A percentile compares a stretch with the other conserved stretches of the same genome.
Conservation (phyloP, 2,329 filamentous ascomycete genomes). For the Ophiostoma australiae region DNA sequence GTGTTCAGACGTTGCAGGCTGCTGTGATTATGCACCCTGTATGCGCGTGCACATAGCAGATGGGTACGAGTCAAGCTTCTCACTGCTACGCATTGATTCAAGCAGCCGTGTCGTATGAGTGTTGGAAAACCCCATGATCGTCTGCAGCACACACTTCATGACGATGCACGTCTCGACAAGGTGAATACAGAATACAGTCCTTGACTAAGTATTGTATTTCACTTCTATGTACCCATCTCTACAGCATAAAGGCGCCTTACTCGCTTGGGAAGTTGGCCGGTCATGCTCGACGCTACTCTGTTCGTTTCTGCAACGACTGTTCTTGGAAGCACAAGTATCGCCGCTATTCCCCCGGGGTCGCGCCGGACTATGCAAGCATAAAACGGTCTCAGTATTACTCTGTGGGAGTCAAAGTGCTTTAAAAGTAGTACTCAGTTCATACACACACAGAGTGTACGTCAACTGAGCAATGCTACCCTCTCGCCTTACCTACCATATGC, state of each 20-base stretch:
- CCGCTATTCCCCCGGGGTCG: constrained; percentile 4
- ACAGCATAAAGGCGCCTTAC: not conserved
- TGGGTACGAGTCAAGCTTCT: not conserved
- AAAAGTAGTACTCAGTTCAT: not conserved
- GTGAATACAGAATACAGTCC: too few species aligned
- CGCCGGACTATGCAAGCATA: not conserved
- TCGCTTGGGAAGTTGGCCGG: constrained; percentile 2
- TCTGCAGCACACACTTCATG: too few species aligned
- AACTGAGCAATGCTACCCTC: not conserved
- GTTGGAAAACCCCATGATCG: too few species aligned
- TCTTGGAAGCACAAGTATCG: constrained; percentile 1
- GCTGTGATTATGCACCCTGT: too few species aligned
- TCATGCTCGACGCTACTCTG: not conserved
- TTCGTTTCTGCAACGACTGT: not conserved
- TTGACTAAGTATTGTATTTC: too few species aligned
- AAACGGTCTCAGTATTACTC: not conserved
- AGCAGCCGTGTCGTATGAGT: too few species aligned
- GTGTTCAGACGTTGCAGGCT: not conserved
- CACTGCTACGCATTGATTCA: too few species aligned
- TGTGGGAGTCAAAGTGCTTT: not conserved
- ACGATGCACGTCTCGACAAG: too few species aligned
- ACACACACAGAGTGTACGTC: too few species aligned
- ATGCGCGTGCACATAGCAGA: too few species aligned
- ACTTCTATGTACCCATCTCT: too few species aligned
- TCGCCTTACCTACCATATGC: not conserved